Evolutionary conservation across 2,329 filamentous ascomycete species (phyloP).

Genomic region (Colletotrichum godetiae): DNA sequence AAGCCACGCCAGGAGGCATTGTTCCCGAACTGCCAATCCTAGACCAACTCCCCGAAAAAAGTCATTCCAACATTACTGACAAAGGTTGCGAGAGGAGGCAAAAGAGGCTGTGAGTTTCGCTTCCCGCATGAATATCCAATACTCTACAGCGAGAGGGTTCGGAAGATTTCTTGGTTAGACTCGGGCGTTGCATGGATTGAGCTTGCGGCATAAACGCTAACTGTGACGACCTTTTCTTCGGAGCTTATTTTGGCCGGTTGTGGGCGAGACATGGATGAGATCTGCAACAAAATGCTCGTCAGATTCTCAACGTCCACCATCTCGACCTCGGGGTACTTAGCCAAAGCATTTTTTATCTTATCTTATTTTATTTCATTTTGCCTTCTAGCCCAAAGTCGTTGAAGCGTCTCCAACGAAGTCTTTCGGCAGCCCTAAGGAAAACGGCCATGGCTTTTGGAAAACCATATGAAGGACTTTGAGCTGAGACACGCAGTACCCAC

Average conservation of each 20-base stretch:
- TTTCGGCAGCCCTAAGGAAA: neutral
- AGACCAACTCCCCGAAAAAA: neutral
- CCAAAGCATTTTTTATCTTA: neutral
- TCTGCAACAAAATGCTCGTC: constrained; percentile 25
- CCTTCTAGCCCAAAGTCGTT: neutral
- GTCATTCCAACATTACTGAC: neutral
- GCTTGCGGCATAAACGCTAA: constrained; percentile 17
- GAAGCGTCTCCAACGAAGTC: neutral
- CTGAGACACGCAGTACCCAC: constrained; percentile 33
- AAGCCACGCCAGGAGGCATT: neutral
- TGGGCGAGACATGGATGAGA: constrained; percentile 19
- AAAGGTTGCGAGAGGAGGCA: neutral
- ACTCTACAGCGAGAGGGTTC: constrained; percentile 5
- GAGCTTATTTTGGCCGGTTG: constrained; percentile 13
- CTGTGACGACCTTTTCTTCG: constrained; percentile 14
- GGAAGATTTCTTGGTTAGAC: constrained; percentile 9
- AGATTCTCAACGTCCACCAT: neutral
- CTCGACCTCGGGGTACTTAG: constrained; percentile 7
- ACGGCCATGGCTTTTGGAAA: neutral
- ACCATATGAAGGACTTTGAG: constrained; percentile 28
- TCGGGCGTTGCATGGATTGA: constrained; percentile 28
- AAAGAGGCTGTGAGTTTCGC: constrained; percentile 17
- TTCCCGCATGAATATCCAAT: constrained; percentile 27
- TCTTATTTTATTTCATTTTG: too few relatives aligned
- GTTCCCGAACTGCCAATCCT: constrained; percentile 3